These are phyloP conservation scores for Camellia japonica DNA, from an alignment of 148 eudicot species.

Conservation along the genomic window DNA sequence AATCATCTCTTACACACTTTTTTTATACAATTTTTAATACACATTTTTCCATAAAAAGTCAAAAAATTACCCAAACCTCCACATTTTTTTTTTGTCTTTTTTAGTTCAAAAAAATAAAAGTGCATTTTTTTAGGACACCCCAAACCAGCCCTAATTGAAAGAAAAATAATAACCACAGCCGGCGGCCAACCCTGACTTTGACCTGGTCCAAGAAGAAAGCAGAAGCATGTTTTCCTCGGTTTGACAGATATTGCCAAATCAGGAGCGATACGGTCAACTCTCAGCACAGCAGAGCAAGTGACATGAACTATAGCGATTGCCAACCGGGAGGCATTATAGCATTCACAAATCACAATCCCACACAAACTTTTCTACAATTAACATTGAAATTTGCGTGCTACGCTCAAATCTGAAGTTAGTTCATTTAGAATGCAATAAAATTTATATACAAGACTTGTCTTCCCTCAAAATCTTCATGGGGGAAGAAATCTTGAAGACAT, in stretches of 20 bases:
- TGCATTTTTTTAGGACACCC: no score
- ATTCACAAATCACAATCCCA: no score
- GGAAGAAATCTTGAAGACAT: not conserved
- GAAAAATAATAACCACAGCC: not conserved
- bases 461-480: not conserved
- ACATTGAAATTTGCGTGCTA: not conserved
- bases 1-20: no score
- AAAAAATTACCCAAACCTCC: no score
- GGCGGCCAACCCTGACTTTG: not conserved
- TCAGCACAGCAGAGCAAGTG: not conserved
- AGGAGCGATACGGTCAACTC: not conserved
- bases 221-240: not conserved
- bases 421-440: not conserved
- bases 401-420: not conserved
- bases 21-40: no score
- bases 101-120: no score
- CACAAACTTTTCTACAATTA: not conserved
- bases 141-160: no score
- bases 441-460: not conserved
- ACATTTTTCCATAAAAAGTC: no score
- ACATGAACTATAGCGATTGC: not conserved
- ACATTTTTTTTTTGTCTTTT: no score
- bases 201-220: conserved; percentile 4
- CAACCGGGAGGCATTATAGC: no score
- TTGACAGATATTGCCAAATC: not conserved